Percentiles rank a stretch among this genome's conserved stretches.
Evolutionary conservation across 192 early-diverging fungal genomes (phyloP).

Genomic region (Backusella mclennaniae): DNA sequence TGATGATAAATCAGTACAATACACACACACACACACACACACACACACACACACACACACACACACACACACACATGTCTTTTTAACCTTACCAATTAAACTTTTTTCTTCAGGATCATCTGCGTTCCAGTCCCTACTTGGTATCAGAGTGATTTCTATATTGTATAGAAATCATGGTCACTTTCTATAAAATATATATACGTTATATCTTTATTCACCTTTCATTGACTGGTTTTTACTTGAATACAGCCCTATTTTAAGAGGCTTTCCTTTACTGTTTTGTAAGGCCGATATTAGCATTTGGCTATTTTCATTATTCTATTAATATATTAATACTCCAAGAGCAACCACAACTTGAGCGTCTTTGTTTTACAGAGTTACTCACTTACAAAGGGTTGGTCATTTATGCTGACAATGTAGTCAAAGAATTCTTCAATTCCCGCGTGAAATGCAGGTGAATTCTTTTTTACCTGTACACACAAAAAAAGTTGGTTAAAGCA

Average conservation of each 20-base stretch:
- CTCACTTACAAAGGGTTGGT: conserved; percentile 42
- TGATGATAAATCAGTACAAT: background rate
- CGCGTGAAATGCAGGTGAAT: conserved; percentile 62
- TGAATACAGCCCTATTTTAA: conserved; percentile 55
- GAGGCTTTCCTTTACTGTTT: conserved; percentile 40
- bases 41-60: too few relatives aligned
- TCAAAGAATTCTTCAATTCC: conserved; percentile 77
- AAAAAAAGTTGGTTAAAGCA: background rate
- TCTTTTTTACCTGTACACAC: conserved; percentile 61
- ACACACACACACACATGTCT: background rate
- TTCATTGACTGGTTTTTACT: conserved; percentile 55
- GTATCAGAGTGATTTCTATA: conserved; percentile 32
- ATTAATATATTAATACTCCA: background rate
- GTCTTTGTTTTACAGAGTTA: background rate
- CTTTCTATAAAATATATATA: background rate
- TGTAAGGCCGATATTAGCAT: conserved; percentile 44
- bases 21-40: background rate
- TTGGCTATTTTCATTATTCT: conserved; percentile 32
- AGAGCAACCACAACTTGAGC: background rate
- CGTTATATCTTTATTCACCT: conserved; percentile 20
- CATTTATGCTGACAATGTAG: conserved; percentile 64
- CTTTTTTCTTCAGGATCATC: conserved; percentile 33
- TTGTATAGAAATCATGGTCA: background rate
- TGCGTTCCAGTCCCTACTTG: conserved; percentile 29
- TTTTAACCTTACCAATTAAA: conserved; percentile 33